These are phyloP conservation scores for Phytophthora chlamydospora DNA, from an alignment of 352 stramenopile genomes.

Conservation along the genomic window DNA sequence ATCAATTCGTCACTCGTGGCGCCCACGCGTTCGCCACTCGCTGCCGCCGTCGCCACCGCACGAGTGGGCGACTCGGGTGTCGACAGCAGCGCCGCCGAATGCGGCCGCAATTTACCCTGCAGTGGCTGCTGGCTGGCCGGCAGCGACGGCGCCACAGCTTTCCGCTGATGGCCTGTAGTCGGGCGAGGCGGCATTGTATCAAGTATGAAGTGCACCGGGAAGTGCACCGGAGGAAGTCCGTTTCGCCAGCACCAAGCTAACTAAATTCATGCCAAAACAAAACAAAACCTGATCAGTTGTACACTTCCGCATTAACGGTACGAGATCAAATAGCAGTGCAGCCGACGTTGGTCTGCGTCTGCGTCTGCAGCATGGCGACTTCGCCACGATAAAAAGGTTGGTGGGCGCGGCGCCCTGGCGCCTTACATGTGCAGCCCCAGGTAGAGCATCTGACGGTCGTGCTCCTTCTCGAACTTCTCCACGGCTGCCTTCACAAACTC, in stretches of 20 bases:
- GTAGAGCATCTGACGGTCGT: constrained; percentile 50
- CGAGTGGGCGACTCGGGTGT: constrained; percentile 12
- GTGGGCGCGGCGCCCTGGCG: not conserved
- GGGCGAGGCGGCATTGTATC: constrained; percentile 25
- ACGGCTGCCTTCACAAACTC: constrained; percentile 47
- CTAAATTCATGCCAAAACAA: no score
- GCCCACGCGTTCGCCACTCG: constrained; percentile 51
- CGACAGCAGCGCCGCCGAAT: constrained; percentile 43
- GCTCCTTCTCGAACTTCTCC: constrained; percentile 51
- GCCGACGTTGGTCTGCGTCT: no score
- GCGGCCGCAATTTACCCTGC: constrained; percentile 42
- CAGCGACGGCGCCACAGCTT: constrained; percentile 7
- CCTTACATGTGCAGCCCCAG: constrained; percentile 55
- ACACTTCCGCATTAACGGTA: no score
- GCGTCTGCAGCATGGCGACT: not conserved
- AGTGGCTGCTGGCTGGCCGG: constrained; percentile 21
- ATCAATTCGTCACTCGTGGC: constrained; percentile 81
- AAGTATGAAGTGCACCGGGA: no score
- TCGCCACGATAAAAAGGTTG: constrained; percentile 8
- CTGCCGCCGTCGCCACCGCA: constrained; percentile 1
- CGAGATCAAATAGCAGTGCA: no score
- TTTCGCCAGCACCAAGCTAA: constrained; percentile 1
- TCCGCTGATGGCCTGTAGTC: constrained; percentile 21
- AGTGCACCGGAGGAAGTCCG: not conserved
- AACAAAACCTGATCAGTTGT: no score